These are phyloP conservation scores for Solanum appendiculatum DNA, from an alignment of 257 asterid species.

Conservation along the genomic window DNA sequence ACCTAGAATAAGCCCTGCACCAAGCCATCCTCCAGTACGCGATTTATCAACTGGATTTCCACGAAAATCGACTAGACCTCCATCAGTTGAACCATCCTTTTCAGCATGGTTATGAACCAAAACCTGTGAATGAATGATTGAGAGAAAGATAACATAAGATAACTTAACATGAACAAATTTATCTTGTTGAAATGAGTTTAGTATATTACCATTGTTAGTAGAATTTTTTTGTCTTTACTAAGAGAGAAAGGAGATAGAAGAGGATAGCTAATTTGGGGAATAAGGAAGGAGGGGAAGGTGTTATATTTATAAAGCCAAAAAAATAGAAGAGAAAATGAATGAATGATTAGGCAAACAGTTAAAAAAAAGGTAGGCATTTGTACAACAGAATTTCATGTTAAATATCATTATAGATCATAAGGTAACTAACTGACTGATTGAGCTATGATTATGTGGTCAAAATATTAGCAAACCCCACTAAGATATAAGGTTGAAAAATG, in stretches of 20 bases:
- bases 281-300: not conserved
- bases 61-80: conserved; percentile 42
- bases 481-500: not conserved
- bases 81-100: conserved; percentile 27
- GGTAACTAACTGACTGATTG: not conserved
- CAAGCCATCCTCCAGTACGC: conserved; percentile 84
- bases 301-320: not conserved
- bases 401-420: not conserved
- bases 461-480: not conserved
- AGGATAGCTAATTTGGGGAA: not conserved
- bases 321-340: not conserved
- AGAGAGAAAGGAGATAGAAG: not conserved
- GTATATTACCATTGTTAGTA: not conserved
- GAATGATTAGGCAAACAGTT: not conserved
- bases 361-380: not conserved
- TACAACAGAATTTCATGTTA: not conserved
- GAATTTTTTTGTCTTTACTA: not conserved
- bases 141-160: not conserved
- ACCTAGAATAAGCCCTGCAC: conserved; percentile 84
- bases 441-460: not conserved
- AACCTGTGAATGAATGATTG: conserved; percentile 28
- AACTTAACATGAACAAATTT: not conserved
- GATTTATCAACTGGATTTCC: conserved; percentile 79
- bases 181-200: not conserved
- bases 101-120: conserved; percentile 19